phyloP scores from a whole-genome alignment of 2,329 filamentous ascomycete genomes.

The Celoporthe dispersa region DNA sequence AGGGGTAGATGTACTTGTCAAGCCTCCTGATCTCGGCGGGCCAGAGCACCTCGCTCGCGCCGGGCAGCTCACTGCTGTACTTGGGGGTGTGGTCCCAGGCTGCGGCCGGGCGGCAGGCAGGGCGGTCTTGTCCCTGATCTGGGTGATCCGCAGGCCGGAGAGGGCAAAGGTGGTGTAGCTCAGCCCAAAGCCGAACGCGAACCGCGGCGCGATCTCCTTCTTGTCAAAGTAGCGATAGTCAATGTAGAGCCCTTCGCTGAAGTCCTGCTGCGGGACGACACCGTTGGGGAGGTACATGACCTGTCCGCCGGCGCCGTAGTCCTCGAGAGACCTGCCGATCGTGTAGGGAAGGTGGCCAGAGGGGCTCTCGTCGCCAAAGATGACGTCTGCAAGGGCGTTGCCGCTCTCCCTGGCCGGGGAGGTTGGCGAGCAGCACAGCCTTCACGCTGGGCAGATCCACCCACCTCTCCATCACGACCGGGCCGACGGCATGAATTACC shows the following conservation, averaged over 20 bases:
- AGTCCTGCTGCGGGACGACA: constrained; percentile 76
- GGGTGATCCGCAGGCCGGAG: constrained; percentile 53
- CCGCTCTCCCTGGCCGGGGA: constrained; percentile 89
- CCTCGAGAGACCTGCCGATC: constrained; percentile 72
- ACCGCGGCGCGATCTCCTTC: constrained; percentile 72
- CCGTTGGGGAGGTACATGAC: constrained; percentile 72
- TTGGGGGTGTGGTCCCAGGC: constrained; percentile 54
- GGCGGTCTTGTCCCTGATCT: constrained; percentile 50
- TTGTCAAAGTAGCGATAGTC: constrained; percentile 93
- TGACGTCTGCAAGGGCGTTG: constrained; percentile 76
- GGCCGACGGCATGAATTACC: constrained; percentile 83
- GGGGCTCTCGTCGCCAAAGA: constrained; percentile 76
- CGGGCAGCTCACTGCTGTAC: constrained; percentile 60
- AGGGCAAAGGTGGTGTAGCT: constrained; percentile 78
- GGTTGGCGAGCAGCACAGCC: constrained; percentile 79
- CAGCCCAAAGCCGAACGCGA: constrained; percentile 84
- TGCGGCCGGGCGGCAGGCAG: constrained; percentile 44
- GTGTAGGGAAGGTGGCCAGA: constrained; percentile 89
- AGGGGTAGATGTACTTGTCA: constrained; percentile 75
- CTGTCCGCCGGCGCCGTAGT: constrained; percentile 75
- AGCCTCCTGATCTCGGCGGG: constrained; percentile 62
- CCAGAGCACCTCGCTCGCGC: constrained; percentile 61
- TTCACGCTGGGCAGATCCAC: constrained; percentile 78
- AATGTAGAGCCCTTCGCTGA: constrained; percentile 79
- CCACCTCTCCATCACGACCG: constrained; percentile 80